Base-by-base conservation (phyloP, 192 early-diverging fungal genomes). In the Backusella circina region DNA sequence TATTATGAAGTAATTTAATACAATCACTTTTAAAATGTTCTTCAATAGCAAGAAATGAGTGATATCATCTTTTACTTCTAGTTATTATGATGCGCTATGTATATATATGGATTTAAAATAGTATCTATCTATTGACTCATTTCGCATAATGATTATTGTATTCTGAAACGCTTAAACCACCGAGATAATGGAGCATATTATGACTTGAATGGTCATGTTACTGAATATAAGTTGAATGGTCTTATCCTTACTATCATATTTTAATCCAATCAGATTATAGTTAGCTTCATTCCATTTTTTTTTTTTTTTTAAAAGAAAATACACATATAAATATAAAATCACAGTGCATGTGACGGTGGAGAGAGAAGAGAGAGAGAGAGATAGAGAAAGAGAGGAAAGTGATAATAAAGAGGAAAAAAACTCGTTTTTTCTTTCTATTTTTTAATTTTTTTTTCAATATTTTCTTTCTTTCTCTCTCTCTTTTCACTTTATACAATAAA, bases 391-490 rank as follows among this genome's bases (percentile, higher is more conserved):
- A 35, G 33, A 35, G 5, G 5, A 5, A n/a, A n/a, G 44, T 47
- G 18, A 47, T 47, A 12, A 9, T 28, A 57, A 33, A 64, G 37
- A 65, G n/a, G n/a, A 50, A 12, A 41, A 13, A 33, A n/a, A 30
- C 30, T 32, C 32, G n/a, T 7, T 41, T 64, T 72, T 66, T 16
- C 65, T 71, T 47, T 54, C 32, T 26, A 16, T 23, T 16, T 57
- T 65, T 57, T 38, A 28, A 57, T 39, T 39, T 75, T 77, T 47
- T 41, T 36, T 36, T 70, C 57, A 39, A 67, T 61, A 31, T 54
- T 73, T 54, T 47, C 44, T 30, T 32, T 39, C 37, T 61, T 51
- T 68, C 16, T 37, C 33, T 26, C 36, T 16, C 65, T 65, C 38
- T n/a, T 13, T 65, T 36, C 67, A 28, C 21, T 35, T 21, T 70